These are phyloP conservation scores for Lasiosphaeriaceae sp. DNA, from an alignment of 495 filamentous ascomycete genomes.

Conservation along the genomic window DNA sequence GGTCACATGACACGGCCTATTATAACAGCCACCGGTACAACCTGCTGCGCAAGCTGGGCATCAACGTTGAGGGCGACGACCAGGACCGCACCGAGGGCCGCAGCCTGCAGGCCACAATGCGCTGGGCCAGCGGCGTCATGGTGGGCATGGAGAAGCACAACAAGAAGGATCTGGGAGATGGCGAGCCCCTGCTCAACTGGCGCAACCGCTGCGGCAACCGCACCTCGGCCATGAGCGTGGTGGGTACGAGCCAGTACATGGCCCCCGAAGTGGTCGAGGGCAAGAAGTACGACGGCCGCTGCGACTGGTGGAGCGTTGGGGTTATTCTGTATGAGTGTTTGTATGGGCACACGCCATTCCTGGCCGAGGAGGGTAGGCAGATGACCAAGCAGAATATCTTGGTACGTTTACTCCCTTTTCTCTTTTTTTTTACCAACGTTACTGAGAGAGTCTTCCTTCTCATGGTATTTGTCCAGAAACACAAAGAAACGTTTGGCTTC, in stretches of 20 bases:
- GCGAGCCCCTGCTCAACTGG: conserved; percentile 67
- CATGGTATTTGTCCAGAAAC: conserved; percentile 21
- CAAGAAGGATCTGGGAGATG: conserved; percentile 29
- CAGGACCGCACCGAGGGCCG: conserved; percentile 60
- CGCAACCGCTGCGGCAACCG: conserved; percentile 72
- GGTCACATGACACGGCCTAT: conserved; percentile 84
- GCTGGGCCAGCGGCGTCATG: conserved; percentile 43
- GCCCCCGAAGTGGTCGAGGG: conserved; percentile 88
- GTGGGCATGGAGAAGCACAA: conserved; percentile 50
- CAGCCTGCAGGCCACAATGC: conserved; percentile 43
- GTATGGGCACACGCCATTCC: conserved; percentile 87
- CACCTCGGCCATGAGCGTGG: conserved; percentile 74
- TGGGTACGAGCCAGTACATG: conserved; percentile 97
- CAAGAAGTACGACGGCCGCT: conserved; percentile 80
- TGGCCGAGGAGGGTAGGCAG: conserved; percentile 66
- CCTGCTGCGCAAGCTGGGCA: conserved; percentile 68
- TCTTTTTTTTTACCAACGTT: not conserved
- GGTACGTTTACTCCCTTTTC: conserved; percentile 43
- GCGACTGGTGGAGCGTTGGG: conserved; percentile 96
- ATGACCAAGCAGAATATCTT: conserved; percentile 79
- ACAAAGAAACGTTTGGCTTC: conserved; percentile 54
- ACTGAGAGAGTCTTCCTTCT: too few relatives aligned
- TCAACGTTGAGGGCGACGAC: conserved; percentile 70
- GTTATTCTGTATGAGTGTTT: conserved; percentile 92
- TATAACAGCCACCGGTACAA: conserved; percentile 77